phyloP scores from a whole-genome alignment of 1,284 basidiomycete species.

The Ustilago shanxiensis region DNA sequence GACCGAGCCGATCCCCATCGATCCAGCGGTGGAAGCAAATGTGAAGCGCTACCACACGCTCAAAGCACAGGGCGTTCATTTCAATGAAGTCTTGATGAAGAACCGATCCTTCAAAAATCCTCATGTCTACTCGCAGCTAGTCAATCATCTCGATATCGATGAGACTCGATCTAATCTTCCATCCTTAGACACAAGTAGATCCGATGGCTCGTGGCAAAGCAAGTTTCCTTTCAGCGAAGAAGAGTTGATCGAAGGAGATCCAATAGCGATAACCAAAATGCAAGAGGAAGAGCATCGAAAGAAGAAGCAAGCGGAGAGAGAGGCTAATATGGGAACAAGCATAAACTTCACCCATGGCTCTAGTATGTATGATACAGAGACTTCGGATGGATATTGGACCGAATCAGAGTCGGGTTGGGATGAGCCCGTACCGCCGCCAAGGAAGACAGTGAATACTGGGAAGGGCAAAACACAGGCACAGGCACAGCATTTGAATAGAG shows the following conservation, averaged over 20 bases:
- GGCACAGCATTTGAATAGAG: neutral
- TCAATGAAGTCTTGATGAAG: constrained; percentile 91
- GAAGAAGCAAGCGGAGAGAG: neutral
- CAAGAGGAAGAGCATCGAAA: neutral
- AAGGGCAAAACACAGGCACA: neutral
- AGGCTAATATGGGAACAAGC: neutral
- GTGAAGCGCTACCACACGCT: constrained; percentile 79
- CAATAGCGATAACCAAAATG: constrained; percentile 4
- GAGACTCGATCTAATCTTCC: constrained; percentile 73
- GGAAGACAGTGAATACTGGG: neutral
- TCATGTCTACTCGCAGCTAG: constrained; percentile 89
- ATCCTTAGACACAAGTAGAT: constrained; percentile 15
- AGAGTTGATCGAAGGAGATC: constrained; percentile 26
- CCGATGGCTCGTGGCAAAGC: constrained; percentile 7
- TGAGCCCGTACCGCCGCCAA: neutral
- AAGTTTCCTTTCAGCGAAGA: constrained; percentile 19
- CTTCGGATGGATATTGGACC: neutral
- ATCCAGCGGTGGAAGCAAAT: constrained; percentile 69
- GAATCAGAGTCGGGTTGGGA: neutral
- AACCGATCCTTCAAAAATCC: constrained; percentile 94
- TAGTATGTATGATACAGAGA: neutral
- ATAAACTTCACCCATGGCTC: constrained; percentile 6
- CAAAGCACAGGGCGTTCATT: constrained; percentile 81
- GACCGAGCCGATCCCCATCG: neutral
- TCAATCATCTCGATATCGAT: constrained; percentile 89